Conservation (phyloP, 257 asterid genomes). For the Solanum piurae region DNA sequence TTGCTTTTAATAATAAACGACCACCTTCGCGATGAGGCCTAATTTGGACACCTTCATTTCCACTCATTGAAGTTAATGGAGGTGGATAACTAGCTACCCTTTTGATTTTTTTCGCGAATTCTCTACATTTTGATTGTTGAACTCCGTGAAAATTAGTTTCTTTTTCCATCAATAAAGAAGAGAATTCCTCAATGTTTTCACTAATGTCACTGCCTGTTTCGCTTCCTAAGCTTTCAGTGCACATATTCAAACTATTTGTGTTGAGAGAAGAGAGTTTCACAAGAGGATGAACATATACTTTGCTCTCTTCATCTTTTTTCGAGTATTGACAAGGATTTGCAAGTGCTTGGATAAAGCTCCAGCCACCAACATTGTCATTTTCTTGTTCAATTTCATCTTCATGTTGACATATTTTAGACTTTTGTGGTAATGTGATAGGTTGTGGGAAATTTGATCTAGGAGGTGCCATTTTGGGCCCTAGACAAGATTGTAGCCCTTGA, state of each 20-base stretch:
- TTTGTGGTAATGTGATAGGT: neutral
- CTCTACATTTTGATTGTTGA: slow-evolving; percentile 8
- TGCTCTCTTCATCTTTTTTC: neutral
- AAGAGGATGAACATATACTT: slow-evolving; percentile 43
- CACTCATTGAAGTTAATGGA: slow-evolving; percentile 53
- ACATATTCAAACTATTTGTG: slow-evolving; percentile 60
- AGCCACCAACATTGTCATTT: neutral
- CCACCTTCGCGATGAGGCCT: slow-evolving; percentile 63
- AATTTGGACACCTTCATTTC: slow-evolving; percentile 34
- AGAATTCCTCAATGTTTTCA: slow-evolving; percentile 19
- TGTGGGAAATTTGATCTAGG: neutral
- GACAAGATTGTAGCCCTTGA: neutral
- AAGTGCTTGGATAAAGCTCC: slow-evolving; percentile 26
- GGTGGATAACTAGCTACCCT: slow-evolving; percentile 41
- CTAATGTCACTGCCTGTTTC: slow-evolving; percentile 57
- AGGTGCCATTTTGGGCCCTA: neutral
- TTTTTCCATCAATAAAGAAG: neutral
- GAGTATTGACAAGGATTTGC: neutral
- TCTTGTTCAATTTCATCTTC: neutral
- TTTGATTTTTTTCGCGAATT: slow-evolving; percentile 8
- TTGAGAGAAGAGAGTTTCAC: slow-evolving; percentile 29
- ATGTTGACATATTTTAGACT: neutral
- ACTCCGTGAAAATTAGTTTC: neutral
- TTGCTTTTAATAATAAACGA: slow-evolving; percentile 56
- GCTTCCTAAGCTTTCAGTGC: slow-evolving; percentile 76